A percentile compares a stretch with the other conserved stretches of the same genome.
These are phyloP conservation scores for Coccomyxa subellipsoidea DNA, from an alignment of 163 green algal genomes.

Conservation along the genomic window DNA sequence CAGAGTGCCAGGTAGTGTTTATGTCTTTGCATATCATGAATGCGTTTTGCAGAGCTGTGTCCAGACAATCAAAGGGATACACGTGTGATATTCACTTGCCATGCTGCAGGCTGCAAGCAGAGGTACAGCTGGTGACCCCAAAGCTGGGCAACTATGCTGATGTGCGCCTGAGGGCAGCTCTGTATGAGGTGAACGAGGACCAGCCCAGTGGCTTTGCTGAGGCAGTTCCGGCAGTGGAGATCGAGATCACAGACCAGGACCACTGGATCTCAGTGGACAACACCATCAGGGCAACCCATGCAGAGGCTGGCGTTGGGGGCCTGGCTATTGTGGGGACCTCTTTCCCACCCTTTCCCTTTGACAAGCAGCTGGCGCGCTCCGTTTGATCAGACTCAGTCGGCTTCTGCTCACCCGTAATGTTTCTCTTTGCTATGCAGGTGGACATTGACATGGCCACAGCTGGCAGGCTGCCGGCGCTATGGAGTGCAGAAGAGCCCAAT, in stretches of 20 bases:
- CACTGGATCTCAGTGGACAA: constrained; percentile 23
- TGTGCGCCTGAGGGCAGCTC: constrained; percentile 18
- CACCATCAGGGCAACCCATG: constrained; percentile 5
- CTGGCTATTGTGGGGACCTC: constrained; percentile 6
- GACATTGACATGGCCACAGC: constrained; percentile 23
- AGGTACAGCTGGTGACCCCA: constrained; percentile 20
- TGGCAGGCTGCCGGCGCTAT: constrained; percentile 44
- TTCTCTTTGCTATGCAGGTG: constrained; percentile 15
- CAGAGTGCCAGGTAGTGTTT: constrained; percentile 16
- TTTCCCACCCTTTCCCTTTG: no score
- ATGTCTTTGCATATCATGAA: neutral
- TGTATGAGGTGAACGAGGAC: constrained; percentile 21
- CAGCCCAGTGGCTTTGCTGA: neutral
- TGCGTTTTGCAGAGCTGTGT: no score
- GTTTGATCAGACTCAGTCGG: no score
- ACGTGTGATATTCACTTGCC: no score
- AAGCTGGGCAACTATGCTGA: constrained; percentile 26
- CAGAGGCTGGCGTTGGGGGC: constrained; percentile 12
- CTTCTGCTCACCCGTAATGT: no score
- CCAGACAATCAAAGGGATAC: no score
- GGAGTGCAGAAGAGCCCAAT: constrained; percentile 80
- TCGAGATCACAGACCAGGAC: constrained; percentile 22
- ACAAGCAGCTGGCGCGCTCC: no score
- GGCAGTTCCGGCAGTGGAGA: constrained; percentile 10
- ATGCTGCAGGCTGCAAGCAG: constrained; percentile 34